phyloP scores from a whole-genome alignment of 805 yeast genomes.

The Metschnikowia shivogae region DNA sequence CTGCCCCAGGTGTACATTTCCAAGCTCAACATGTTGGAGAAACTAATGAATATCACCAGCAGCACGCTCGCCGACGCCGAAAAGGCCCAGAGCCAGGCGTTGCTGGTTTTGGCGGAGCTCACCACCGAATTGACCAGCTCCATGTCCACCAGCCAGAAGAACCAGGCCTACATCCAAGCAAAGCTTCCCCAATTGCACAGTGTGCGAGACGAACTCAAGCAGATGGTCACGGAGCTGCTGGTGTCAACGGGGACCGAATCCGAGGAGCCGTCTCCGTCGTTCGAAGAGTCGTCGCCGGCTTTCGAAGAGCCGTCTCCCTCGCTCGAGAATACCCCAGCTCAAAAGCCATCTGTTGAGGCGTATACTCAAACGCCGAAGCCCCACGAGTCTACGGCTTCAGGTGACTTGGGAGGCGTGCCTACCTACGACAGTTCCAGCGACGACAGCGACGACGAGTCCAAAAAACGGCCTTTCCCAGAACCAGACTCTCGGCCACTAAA shows the following conservation, averaged over 20 bases:
- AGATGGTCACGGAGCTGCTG: constrained; percentile 20
- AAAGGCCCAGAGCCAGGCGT: constrained; percentile 24
- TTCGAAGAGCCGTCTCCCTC: not conserved
- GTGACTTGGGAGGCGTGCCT: constrained; percentile 6
- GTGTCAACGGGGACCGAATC: constrained; percentile 6
- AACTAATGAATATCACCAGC: constrained; percentile 30
- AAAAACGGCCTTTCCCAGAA: constrained; percentile 3
- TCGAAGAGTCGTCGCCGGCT: not conserved
- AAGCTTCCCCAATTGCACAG: constrained; percentile 25
- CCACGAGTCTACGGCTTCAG: not conserved
- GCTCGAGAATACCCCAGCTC: constrained; percentile 4
- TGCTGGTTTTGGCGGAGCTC: constrained; percentile 25
- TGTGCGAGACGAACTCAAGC: constrained; percentile 31
- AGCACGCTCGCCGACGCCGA: constrained; percentile 31
- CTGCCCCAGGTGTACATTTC: constrained; percentile 31
- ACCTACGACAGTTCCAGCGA: constrained; percentile 16
- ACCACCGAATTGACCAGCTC: constrained; percentile 24
- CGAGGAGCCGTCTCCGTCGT: constrained; percentile 16
- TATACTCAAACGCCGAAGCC: constrained; percentile 1
- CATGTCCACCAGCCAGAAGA: constrained; percentile 30
- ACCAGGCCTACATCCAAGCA: constrained; percentile 25
- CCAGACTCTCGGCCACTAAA: constrained; percentile 16
- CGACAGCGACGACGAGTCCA: constrained; percentile 16
- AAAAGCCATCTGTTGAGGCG: not conserved
- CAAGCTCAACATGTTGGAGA: constrained; percentile 37